A percentile compares a stretch with the other conserved stretches of the same genome.
phyloP scores from a whole-genome alignment of 1,139 yeast genomes.

The Debaryomyces robertsiae region DNA sequence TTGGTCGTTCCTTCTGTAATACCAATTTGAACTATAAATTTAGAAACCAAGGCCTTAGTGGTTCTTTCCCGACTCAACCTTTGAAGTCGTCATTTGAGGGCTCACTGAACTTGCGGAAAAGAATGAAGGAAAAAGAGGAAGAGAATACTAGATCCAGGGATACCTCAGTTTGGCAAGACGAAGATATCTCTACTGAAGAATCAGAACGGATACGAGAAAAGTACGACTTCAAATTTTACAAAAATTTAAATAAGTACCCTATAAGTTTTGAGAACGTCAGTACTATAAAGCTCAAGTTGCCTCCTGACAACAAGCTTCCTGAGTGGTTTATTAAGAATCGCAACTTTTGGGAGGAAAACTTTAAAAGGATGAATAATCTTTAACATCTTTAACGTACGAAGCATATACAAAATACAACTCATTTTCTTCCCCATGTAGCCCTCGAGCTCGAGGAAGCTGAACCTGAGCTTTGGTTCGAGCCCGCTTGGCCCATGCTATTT shows the following conservation, averaged over 20 bases:
- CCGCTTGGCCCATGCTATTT: slow-evolving; percentile 10
- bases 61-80: slow-evolving; percentile 21
- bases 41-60: slow-evolving; percentile 22
- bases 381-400: slow-evolving; percentile 1
- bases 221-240: slow-evolving; percentile 42
- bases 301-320: slow-evolving; percentile 64
- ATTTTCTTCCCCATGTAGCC: slow-evolving; percentile 34
- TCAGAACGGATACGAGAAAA: slow-evolving; percentile 25
- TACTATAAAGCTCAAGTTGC: slow-evolving; percentile 53
- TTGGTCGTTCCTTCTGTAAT: slow-evolving; percentile 9
- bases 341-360: slow-evolving; percentile 58
- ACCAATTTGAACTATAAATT: slow-evolving; percentile 26
- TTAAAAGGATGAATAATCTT: slow-evolving; percentile 16
- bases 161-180: slow-evolving; percentile 14
- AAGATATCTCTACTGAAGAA: slow-evolving; percentile 20
- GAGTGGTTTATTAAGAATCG: slow-evolving; percentile 69
- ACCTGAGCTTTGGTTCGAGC: slow-evolving; percentile 8
- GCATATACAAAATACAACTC: slow-evolving; percentile 9
- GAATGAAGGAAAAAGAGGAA: slow-evolving; percentile 12
- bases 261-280: slow-evolving; percentile 40
- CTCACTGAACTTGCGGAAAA: slow-evolving; percentile 4
- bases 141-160: slow-evolving; percentile 12
- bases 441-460: slow-evolving; percentile 14
- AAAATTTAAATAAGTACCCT: slow-evolving; percentile 32
- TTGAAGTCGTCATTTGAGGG: slow-evolving; percentile 27